Conservation (phyloP, 2,329 filamentous ascomycete genomes). For the Cryoendolithus antarcticus region DNA sequence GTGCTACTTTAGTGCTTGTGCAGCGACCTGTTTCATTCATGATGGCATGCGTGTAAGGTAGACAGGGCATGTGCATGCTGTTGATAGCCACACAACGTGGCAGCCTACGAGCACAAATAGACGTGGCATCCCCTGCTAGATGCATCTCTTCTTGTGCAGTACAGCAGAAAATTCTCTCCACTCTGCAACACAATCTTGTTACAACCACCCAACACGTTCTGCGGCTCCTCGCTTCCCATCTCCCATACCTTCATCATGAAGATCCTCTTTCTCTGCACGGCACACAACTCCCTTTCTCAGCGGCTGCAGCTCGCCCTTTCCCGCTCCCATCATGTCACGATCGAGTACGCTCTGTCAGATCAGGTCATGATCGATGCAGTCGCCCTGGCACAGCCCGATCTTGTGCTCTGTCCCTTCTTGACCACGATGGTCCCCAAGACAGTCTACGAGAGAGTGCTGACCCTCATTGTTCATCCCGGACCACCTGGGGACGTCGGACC, state of each 20-base stretch:
- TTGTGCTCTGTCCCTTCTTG: constrained; percentile 33
- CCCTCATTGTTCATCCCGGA: constrained; percentile 31
- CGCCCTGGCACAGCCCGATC: constrained; percentile 25
- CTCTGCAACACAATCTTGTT: no score
- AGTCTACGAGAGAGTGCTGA: constrained; percentile 27
- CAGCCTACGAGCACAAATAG: no score
- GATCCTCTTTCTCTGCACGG: constrained; percentile 34
- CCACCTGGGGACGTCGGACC: constrained; percentile 32
- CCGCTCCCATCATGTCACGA: constrained; percentile 25
- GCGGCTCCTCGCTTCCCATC: no score
- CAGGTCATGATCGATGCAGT: constrained; percentile 28
- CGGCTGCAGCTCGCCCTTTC: constrained; percentile 27
- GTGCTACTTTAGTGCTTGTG: no score
- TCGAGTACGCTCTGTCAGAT: constrained; percentile 27
- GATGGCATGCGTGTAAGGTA: no score
- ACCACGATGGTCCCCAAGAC: constrained; percentile 27
- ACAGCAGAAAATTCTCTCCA: no score
- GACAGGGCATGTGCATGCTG: no score
- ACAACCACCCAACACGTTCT: no score
- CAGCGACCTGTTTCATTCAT: no score
- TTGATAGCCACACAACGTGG: no score
- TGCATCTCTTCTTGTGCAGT: no score
- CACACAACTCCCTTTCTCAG: constrained; percentile 33
- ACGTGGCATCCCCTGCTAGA: no score
- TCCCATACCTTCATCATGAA: constrained; percentile 13